Base-by-base conservation (phyloP, 148 eudicot genomes). In the Cornus kousa region DNA sequence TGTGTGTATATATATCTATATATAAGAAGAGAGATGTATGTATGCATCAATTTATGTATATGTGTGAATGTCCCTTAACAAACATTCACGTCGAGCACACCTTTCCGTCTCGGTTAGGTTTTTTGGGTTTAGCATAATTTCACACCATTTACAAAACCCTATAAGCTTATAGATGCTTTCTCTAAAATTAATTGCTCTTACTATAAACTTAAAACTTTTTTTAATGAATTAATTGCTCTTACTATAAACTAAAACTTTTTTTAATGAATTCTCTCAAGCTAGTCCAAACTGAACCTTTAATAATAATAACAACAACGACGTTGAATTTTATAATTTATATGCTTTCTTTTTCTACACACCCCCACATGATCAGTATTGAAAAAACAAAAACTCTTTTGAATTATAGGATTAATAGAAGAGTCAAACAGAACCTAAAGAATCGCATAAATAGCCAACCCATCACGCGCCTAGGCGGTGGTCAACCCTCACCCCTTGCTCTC, bases 401-500 rank as follows among this genome's bases (percentile, higher is more conserved):
- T 43, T 48, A 4, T 48, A 48, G 12, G n/a, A 65, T 32, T 73
- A 6, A 40, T 31, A 32, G 75, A 74, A 71, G 81, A 86, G 94
- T 92, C 91, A 90, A 90, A 84, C 81, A 89, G 82, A 82, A 78
- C 80, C 74, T 79, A 81, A 83, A 71, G 62, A 87, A 72, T 9
- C 79, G 84, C 86, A 85, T 80, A 80, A 80, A 72, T 86, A 28
- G 90, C 89, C 90, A 87, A 83, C 88, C 81, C 80, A 80, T 78
- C 87, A 87, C 85, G 82, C 89, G 89, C 85, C 90, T 24, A 73
- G 87, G 88, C 92, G 96, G 98, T 93, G 98, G 87, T 87, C 93
- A 83, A 82, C 83, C 62, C 71, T 55, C 43, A 13, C 23, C 50
- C 32, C 70, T 53, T 69, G 31, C 68, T 82, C 59, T 35, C 6